A percentile compares a stretch with the other conserved stretches of the same genome.
Conservation (phyloP, 2,329 filamentous ascomycete species). For the Aspergillus felis region DNA sequence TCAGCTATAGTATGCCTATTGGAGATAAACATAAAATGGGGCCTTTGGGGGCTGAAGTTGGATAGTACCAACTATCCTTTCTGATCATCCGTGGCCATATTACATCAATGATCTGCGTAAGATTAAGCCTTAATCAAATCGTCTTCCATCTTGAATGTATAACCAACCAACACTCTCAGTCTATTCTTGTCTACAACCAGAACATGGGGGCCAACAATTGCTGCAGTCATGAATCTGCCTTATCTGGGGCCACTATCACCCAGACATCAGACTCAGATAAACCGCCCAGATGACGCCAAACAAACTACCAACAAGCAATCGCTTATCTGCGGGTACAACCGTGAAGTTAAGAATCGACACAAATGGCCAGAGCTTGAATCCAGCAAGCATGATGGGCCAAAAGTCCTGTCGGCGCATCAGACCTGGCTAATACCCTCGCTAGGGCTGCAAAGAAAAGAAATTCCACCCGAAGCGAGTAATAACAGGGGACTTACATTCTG, state of each 20-base stretch:
- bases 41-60: neutral
- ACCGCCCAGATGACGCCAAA: conserved; percentile 39
- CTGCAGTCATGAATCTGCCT: neutral
- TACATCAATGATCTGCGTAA: too few relatives aligned
- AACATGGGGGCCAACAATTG: neutral
- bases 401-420: conserved; percentile 27
- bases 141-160: neutral
- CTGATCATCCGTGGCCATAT: too few relatives aligned
- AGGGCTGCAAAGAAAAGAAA: neutral
- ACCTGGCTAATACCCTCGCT: neutral
- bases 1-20: neutral
- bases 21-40: neutral
- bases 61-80: neutral
- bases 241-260: conserved; percentile 6
- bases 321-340: conserved; percentile 31
- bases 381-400: conserved; percentile 33
- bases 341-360: conserved; percentile 39
- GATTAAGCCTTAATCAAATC: neutral
- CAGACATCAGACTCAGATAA: conserved; percentile 34
- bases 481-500: conserved; percentile 23
- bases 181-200: neutral
- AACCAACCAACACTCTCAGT: neutral
- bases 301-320: conserved; percentile 32
- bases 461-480: neutral
- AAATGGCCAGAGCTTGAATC: conserved; percentile 39